These are phyloP conservation scores for Venturia nashicola DNA, from an alignment of 2,329 filamentous ascomycete species.

Conservation along the genomic window DNA sequence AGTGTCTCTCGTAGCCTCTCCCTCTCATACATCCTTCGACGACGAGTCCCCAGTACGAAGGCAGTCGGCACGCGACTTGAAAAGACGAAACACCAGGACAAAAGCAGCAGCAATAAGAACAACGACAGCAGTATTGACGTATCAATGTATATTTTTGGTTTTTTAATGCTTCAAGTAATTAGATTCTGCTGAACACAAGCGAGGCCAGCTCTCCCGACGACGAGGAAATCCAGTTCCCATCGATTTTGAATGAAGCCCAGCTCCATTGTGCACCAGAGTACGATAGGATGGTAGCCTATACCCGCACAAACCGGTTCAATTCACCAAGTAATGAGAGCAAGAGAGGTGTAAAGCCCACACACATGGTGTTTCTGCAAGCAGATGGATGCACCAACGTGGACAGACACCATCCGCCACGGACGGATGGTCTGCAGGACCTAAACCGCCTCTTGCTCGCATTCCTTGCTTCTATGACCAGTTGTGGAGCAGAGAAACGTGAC, in stretches of 20 bases:
- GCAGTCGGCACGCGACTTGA: too few species aligned
- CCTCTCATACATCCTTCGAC: neutral
- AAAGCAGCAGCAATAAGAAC: neutral
- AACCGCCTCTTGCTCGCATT: neutral
- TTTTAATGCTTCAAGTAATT: neutral
- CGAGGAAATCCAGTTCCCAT: neutral
- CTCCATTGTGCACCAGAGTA: neutral
- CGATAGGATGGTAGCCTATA: conserved; percentile 1
- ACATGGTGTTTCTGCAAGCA: conserved; percentile 8
- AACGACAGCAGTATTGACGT: neutral
- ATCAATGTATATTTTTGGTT: neutral
- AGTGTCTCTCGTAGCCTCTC: too few species aligned
- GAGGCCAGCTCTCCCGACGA: neutral
- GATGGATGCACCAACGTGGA: neutral
- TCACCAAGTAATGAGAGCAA: neutral
- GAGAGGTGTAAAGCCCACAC: neutral
- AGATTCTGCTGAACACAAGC: neutral
- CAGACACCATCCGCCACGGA: conserved; percentile 3
- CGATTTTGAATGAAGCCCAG: neutral
- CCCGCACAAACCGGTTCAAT: neutral
- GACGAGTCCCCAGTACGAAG: neutral
- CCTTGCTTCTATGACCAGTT: neutral
- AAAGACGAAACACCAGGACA: neutral
- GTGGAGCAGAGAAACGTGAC: conserved; percentile 4
- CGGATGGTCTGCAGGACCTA: conserved; percentile 3